Evolutionary conservation across 2,329 filamentous ascomycete genomes (phyloP), one percentile per base, ranked within the genome.

Genomic region (Teratosphaeria zuluensis): DNA sequence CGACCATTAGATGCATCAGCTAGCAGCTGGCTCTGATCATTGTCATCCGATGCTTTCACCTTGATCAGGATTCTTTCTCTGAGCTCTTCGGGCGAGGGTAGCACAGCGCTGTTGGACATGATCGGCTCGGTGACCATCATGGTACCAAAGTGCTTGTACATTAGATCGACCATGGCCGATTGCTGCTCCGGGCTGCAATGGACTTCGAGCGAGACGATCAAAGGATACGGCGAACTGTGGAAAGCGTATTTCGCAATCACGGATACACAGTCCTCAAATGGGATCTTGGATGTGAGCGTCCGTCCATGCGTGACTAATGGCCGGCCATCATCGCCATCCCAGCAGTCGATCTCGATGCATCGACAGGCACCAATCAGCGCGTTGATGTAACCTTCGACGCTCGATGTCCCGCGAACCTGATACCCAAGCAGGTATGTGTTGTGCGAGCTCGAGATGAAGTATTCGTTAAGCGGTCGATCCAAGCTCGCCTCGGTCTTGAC

Each of bases 391-490:
- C 91, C 91, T 73, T 99, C 94, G 1, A 95, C 89, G 69, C 92
- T 97, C 1, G 94, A 96, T 52, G 89, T 84, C 31, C 92, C 92
- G 11, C 86, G 88, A 1, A 97, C 86, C 72, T 99, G 94, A 57
- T 92, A 86, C 14, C 94, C 94, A 4, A 95, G 80, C 0, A 99
- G 85, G 69, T 99, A 99, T 0, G 94, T 99, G 74, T 99, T 99
- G 79, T 99, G 94, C 1, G 94, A 97, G 77, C 92, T 96, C 1
- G 92, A 97, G 65, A 99, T 94, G 77, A 91, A 96, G 74, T 99
- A 99, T 71, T 97, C 92, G 71, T 95, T 96, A 72, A 97, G 78
- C 0, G 94, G 94, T 28, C 89, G 84, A 69, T 95, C 85, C 57
- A 96, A 83, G 81, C 52, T 66, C 11, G 66, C 64, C 32, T 71